Percentiles rank a stretch among this genome's conserved stretches.
Conservation (phyloP, 805 yeast genomes). For the Ogataea ganodermae region DNA sequence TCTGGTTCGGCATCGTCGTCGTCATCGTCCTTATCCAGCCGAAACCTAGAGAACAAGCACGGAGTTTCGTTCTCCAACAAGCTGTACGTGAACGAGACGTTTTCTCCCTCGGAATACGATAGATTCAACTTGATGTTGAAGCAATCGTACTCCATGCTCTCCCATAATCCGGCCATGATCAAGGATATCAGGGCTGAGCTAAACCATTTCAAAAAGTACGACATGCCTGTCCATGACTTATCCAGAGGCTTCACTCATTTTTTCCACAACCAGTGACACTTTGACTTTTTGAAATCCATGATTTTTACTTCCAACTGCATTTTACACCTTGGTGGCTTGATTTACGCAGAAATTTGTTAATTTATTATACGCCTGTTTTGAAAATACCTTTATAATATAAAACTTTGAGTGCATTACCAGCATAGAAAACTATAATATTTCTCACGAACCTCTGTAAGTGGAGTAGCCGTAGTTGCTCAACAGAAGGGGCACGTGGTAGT, state of each 20-base stretch:
- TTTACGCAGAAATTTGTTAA: neutral
- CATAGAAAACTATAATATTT: too few species aligned
- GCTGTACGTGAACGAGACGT: conserved; percentile 53
- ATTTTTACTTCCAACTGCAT: conserved; percentile 5
- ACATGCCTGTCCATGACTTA: conserved; percentile 68
- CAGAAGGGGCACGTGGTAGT: conserved; percentile 87
- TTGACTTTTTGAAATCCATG: neutral
- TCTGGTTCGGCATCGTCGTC: conserved; percentile 3
- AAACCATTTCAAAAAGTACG: conserved; percentile 59
- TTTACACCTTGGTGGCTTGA: neutral
- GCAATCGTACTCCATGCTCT: conserved; percentile 43
- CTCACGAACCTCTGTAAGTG: conserved; percentile 76
- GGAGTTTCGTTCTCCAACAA: conserved; percentile 45
- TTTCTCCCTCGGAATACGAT: conserved; percentile 52
- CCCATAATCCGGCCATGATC: conserved; percentile 51
- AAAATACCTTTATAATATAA: neutral
- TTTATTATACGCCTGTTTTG: neutral
- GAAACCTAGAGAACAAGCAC: neutral
- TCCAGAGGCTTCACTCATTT: conserved; percentile 66
- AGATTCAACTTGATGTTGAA: conserved; percentile 55
- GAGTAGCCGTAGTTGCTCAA: conserved; percentile 85
- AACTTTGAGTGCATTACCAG: neutral
- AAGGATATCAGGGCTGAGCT: conserved; percentile 63
- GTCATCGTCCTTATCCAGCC: conserved; percentile 4
- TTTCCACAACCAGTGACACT: conserved; percentile 42